A percentile compares a stretch with the other conserved stretches of the same genome.
Evolutionary conservation across 192 early-diverging fungal genomes (phyloP).

Genomic region (Phycomyces blakesleeanus): DNA sequence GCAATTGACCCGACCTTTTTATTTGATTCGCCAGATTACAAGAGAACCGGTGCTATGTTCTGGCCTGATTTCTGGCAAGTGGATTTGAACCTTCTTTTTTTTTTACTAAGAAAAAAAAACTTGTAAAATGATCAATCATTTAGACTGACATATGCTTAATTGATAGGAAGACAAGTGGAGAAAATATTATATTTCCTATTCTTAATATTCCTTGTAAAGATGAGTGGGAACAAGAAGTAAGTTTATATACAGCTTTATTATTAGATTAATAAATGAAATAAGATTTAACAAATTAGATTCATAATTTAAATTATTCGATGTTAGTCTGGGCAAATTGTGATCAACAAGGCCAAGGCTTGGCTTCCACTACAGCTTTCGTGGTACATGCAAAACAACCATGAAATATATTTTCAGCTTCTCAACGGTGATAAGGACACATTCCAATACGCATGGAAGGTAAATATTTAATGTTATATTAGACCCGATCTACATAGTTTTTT

Average conservation of each 20-base stretch:
- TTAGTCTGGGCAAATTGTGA: slow-evolving; percentile 35
- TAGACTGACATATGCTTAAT: background rate
- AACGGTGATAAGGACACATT: slow-evolving; percentile 42
- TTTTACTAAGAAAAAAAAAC: no score
- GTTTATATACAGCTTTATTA: background rate
- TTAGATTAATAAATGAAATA: no score
- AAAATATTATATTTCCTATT: slow-evolving; percentile 39
- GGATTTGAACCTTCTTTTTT: background rate
- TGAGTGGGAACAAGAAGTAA: slow-evolving; percentile 43
- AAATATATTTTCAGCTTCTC: slow-evolving; percentile 32
- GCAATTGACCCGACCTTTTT: slow-evolving; percentile 36
- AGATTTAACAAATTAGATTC: no score
- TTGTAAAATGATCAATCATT: no score
- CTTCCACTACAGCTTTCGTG: slow-evolving; percentile 30
- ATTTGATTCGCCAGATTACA: slow-evolving; percentile 37
- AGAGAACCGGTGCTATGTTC: slow-evolving; percentile 38
- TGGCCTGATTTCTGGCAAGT: slow-evolving; percentile 48
- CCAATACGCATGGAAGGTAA: slow-evolving; percentile 34
- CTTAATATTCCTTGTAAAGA: slow-evolving; percentile 28
- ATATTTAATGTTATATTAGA: no score
- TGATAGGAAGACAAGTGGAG: slow-evolving; percentile 32
- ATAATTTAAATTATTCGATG: background rate
- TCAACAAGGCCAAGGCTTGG: slow-evolving; percentile 32
- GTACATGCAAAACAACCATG: slow-evolving; percentile 32
- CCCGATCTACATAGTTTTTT: no score